Base-by-base conservation (phyloP, 495 filamentous ascomycete species). In the Lepraria neglecta region DNA sequence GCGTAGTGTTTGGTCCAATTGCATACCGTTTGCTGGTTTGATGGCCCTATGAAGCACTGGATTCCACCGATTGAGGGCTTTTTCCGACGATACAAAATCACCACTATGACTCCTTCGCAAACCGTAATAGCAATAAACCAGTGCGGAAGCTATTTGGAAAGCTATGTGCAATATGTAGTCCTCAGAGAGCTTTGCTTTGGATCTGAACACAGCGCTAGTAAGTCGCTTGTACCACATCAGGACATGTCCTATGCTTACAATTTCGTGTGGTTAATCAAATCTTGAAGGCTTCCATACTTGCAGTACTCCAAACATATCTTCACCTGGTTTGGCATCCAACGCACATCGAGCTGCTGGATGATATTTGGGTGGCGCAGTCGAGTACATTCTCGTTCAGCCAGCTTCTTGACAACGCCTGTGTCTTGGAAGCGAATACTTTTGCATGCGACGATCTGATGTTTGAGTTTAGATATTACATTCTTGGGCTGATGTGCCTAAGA, bases 261-360 rank as follows among this genome's bases (percentile, higher is more conserved):
- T 31, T 53, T 31, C 0, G 11, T 27, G 15, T 53, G 14, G 10
- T 53, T 53, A 1, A 46, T 58, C 31, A 52, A 67, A 24, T 58
- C 38, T 44, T 58, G 56, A 28, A 58, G 43, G 31, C 43, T 58
- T 10, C 56, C 56, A 7, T 5, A 6, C n/a, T 45, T 42, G 38
- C 56, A 58, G 30, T 58, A 58, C 44, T 58, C 56, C 35, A 30
- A 46, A 45, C 45, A 58, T 11, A 58, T 42, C 11, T 17, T 46
- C 33, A 30, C 56, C n/a, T 58, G 15, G 19, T 43, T 47, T 12
- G 38, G 38, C 19, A 33, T 17, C 56, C 33, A 45, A 14, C 43
- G 12, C 27, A 31, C 27, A 2, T 58, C 56, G 10, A 47, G n/a
- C 10, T 47, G 43, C 17, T 12, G 19, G 19, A 58, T 42, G 56